Percentiles rank a stretch among this genome's conserved stretches.
Evolutionary conservation across 2,329 filamentous ascomycete species (phyloP).

Genomic region (Exophiala mesophila): DNA sequence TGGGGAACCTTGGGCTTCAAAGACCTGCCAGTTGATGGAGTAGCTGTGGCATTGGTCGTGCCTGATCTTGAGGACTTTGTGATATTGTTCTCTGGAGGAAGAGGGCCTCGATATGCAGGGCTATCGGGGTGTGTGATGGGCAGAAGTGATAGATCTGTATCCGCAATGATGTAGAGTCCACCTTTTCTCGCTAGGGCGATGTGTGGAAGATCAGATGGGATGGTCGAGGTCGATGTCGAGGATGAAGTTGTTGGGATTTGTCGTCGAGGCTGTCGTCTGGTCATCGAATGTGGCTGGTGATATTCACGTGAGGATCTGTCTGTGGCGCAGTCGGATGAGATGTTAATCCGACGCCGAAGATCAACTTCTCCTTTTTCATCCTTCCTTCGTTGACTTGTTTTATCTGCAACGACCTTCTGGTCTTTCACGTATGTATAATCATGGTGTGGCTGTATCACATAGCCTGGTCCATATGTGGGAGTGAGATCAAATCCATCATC

Average conservation of each 20-base stretch:
- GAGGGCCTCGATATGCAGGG: background rate
- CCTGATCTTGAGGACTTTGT: background rate
- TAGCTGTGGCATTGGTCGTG: background rate
- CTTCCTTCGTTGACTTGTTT: background rate
- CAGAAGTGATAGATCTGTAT: background rate
- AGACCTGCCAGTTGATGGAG: background rate
- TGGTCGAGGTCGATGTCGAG: background rate
- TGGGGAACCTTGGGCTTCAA: too few relatives aligned
- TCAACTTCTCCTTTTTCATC: background rate
- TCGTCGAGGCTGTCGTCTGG: too few relatives aligned
- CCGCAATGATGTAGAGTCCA: background rate
- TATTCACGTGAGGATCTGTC: background rate
- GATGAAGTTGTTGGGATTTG: too few relatives aligned
- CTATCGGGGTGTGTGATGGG: background rate
- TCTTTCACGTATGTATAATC: too few relatives aligned
- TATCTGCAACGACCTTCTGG: too few relatives aligned
- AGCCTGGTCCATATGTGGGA: background rate
- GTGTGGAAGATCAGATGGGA: background rate
- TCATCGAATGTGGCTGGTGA: background rate
- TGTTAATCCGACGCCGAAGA: background rate
- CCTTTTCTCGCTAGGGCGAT: background rate
- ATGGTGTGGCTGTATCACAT: too few relatives aligned
- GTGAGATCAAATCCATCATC: background rate
- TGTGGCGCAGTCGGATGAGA: background rate
- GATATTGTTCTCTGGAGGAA: background rate